phyloP scores from a whole-genome alignment of 768 basidiomycete species.

The Wakefieldia striispora region DNA sequence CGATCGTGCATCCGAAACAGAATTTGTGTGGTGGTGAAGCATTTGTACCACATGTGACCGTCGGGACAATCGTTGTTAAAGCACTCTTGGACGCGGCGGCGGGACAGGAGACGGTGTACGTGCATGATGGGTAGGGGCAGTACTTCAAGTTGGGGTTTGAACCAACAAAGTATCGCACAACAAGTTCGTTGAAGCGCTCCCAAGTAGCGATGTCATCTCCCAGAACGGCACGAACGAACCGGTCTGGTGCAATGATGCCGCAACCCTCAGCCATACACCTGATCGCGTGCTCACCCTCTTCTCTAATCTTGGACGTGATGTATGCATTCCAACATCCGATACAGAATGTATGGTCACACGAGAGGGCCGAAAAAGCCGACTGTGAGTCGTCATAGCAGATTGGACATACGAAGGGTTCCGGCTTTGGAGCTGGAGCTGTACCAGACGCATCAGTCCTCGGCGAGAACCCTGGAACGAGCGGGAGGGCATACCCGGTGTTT shows the following conservation, averaged over 20 bases:
- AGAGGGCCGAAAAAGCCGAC: slow-evolving; percentile 67
- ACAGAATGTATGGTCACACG: slow-evolving; percentile 86
- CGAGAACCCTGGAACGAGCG: background rate
- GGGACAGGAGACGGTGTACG: slow-evolving; percentile 89
- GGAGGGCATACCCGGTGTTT: slow-evolving; percentile 21
- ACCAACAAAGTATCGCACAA: slow-evolving; percentile 87
- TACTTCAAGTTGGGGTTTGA: slow-evolving; percentile 83
- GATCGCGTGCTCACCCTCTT: slow-evolving; percentile 71
- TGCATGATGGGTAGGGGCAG: slow-evolving; percentile 94
- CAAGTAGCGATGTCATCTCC: slow-evolving; percentile 52
- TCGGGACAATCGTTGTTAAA: slow-evolving; percentile 80
- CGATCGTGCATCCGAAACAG: slow-evolving; percentile 92
- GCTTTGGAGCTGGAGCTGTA: slow-evolving; percentile 26
- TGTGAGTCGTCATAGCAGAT: slow-evolving; percentile 87
- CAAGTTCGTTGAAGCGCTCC: slow-evolving; percentile 79
- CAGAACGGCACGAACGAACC: slow-evolving; percentile 58
- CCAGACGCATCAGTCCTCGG: background rate
- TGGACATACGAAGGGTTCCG: slow-evolving; percentile 77
- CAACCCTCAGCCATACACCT: slow-evolving; percentile 84
- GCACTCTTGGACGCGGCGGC: slow-evolving; percentile 73
- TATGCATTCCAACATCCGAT: slow-evolving; percentile 83
- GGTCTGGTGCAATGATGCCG: slow-evolving; percentile 59
- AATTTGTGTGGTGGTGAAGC: slow-evolving; percentile 65
- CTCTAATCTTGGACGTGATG: slow-evolving; percentile 73
- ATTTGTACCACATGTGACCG: slow-evolving; percentile 76